Evolutionary conservation across 2,329 filamentous ascomycete genomes (phyloP).

Genomic region (Trichoderma sp.): DNA sequence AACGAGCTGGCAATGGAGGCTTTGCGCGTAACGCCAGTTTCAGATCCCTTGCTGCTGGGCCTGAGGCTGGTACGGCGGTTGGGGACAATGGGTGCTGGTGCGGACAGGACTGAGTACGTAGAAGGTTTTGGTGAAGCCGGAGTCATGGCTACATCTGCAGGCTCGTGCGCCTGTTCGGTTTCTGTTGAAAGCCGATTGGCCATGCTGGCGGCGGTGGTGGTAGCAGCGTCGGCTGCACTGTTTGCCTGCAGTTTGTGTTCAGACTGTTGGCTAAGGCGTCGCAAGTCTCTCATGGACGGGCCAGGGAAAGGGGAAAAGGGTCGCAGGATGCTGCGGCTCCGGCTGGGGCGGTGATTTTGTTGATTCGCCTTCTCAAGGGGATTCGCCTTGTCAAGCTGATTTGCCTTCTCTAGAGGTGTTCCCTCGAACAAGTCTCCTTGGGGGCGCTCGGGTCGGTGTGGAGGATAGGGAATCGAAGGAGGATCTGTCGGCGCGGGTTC

Average conservation of each 20-base stretch:
- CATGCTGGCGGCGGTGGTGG: background rate
- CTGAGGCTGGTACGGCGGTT: slow-evolving; percentile 14
- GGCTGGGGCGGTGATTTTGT: slow-evolving; percentile 10
- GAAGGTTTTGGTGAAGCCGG: slow-evolving; percentile 12
- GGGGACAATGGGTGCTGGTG: slow-evolving; percentile 9
- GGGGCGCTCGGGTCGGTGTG: slow-evolving; percentile 30
- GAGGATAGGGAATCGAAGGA: slow-evolving; percentile 25
- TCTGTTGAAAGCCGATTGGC: slow-evolving; percentile 11
- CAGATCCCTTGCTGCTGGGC: slow-evolving; percentile 2
- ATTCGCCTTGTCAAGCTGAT: background rate
- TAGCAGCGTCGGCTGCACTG: background rate
- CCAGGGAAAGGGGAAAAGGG: slow-evolving; percentile 20
- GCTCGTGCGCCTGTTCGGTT: slow-evolving; percentile 21
- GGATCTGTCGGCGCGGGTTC: slow-evolving; percentile 11
- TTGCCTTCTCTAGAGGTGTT: slow-evolving; percentile 5
- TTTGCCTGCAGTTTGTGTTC: slow-evolving; percentile 14
- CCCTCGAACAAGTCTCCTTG: slow-evolving; percentile 28
- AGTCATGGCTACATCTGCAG: slow-evolving; percentile 9
- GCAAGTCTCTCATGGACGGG: background rate
- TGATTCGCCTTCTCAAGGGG: background rate
- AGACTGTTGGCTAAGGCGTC: slow-evolving; percentile 13
- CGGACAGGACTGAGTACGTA: slow-evolving; percentile 2
- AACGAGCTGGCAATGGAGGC: slow-evolving; percentile 43
- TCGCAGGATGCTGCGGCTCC: slow-evolving; percentile 13
- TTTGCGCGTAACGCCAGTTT: slow-evolving; percentile 32